Evolutionary conservation across 2,329 filamentous ascomycete species (phyloP), one percentile per base, ranked within the genome.

Genomic region (Thermomyces lanuginosus): DNA sequence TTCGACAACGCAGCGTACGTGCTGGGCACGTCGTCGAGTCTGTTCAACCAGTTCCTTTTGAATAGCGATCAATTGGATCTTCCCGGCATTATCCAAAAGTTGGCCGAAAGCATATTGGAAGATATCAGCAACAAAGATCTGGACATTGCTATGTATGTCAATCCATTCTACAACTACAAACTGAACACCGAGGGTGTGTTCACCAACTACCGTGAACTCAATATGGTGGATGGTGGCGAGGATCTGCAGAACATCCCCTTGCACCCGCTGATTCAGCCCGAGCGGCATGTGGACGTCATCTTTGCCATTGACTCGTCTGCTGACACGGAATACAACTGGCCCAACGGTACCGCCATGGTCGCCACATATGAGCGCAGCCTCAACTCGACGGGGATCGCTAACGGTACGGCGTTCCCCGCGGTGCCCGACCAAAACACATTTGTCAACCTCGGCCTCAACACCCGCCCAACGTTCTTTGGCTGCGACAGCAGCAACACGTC

Each of bases 1-100:
- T 83, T 83, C 36, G 84, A 92, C 52, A 83, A 83, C 40, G 67
- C 68, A 13, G 80, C 80, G 5, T 92, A 69, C 44, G 60, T 92
- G 14, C 82, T 92, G 70, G 83, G 83, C 26, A 92, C 83, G 0
- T 82, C 76, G 12, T 81, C 75, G 1, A 76, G 78, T 1, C 63
- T 92, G 2, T 92, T 92, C 64, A 92, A 92, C 55, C 61, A 72
- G 41, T 67, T 79, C 41, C 54, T 92, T 10, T 60, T 83, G 3
- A 54, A 69, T 7, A 58, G 86, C 29, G 66, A 80, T 36, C 49
- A 62, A 2, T 46, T 57, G 1, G 51, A 63, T 17, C 42, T 70
- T 5, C 62, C 61, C 2, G 45, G 43, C 4, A 49, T 64, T 16
- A 51, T 81, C 19, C 58, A 63, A 26, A 41, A 57, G 4, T 61